These are phyloP conservation scores for Calonectria honghensis DNA, from an alignment of 2,329 filamentous ascomycete genomes.

Conservation along the genomic window DNA sequence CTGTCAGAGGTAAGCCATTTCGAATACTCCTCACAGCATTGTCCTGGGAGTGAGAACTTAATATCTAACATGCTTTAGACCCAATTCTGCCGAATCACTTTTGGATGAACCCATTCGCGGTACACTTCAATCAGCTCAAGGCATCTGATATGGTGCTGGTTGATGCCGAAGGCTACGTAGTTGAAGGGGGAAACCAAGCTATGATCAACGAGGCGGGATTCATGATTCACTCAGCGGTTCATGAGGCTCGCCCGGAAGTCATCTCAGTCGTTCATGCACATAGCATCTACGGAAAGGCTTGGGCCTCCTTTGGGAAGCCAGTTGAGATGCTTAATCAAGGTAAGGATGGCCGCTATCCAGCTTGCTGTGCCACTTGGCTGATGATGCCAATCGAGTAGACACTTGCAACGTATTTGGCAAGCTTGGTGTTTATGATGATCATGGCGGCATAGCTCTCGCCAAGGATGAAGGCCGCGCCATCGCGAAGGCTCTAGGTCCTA, in stretches of 20 bases:
- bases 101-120: too few relatives aligned
- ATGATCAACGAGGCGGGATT: constrained; percentile 30
- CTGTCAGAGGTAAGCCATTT: not conserved
- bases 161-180: constrained; percentile 34
- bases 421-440: too few relatives aligned
- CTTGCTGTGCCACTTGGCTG: not conserved
- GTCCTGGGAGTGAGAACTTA: not conserved
- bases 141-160: constrained; percentile 33
- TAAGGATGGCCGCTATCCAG: not conserved
- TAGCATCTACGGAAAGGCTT: constrained; percentile 19
- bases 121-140: not conserved
- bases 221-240: constrained; percentile 25
- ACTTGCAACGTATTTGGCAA: too few relatives aligned
- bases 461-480: too few relatives aligned
- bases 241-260: constrained; percentile 26
- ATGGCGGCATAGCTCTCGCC: too few relatives aligned
- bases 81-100: not conserved
- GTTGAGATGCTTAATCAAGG: constrained; percentile 10
- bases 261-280: constrained; percentile 24
- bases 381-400: not conserved
- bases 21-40: too few relatives aligned
- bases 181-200: constrained; percentile 1
- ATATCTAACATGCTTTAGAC: not conserved
- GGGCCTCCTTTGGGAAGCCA: constrained; percentile 13
- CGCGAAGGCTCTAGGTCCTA: too few relatives aligned